These are phyloP conservation scores for Evernia prunastri DNA, from an alignment of 495 filamentous ascomycete species.

Conservation along the genomic window DNA sequence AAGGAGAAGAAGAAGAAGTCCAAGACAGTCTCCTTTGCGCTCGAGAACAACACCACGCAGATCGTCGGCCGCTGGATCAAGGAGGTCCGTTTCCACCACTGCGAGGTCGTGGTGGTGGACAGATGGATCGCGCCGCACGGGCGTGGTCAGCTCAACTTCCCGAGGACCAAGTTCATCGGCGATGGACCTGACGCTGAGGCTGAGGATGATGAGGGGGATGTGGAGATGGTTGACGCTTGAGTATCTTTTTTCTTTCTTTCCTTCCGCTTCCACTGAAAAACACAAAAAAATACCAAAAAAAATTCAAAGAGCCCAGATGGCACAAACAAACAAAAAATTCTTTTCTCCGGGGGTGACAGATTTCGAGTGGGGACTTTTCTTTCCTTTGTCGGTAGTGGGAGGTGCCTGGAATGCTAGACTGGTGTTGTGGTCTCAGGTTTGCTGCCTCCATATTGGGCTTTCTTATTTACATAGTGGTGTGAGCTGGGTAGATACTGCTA, in stretches of 20 bases:
- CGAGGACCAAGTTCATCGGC: constrained; percentile 13
- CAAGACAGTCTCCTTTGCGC: constrained; percentile 10
- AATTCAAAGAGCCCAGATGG: constrained; percentile 17
- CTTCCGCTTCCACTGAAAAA: neutral
- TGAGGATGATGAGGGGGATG: constrained; percentile 17
- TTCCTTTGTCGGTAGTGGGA: neutral
- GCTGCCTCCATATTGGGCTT: neutral
- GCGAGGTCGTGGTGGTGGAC: neutral
- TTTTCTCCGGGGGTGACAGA: neutral
- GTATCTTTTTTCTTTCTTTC: neutral
- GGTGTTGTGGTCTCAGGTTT: neutral
- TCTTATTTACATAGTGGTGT: neutral
- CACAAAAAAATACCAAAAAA: constrained; percentile 7
- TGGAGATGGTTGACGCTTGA: constrained; percentile 18
- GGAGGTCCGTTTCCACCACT: constrained; percentile 4
- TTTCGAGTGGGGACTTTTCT: neutral
- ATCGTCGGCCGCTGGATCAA: neutral
- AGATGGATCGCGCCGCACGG: constrained; percentile 15
- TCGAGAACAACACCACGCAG: constrained; percentile 11
- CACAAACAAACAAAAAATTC: constrained; percentile 15
- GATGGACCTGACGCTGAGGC: neutral
- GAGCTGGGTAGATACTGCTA: constrained; percentile 8
- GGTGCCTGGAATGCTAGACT: neutral
- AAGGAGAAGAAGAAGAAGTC: constrained; percentile 1
- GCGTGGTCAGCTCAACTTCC: constrained; percentile 16